phyloP scores from a whole-genome alignment of 768 basidiomycete species.

The Xerocomellus dryophilus region DNA sequence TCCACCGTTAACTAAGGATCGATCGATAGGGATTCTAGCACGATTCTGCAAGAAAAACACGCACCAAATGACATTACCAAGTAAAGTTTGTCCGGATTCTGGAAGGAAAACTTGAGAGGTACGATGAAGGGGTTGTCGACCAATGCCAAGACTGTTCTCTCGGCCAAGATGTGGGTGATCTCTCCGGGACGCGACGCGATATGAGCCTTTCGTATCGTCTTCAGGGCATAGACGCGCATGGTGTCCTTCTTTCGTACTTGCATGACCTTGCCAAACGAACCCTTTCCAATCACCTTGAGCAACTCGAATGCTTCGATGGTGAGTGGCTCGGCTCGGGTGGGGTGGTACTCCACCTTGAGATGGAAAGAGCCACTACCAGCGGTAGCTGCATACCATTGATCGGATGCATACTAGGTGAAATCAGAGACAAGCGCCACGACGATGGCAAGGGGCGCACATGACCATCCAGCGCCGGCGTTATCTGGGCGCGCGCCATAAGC shows the following conservation, averaged over 20 bases:
- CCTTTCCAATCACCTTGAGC: slow-evolving; percentile 97
- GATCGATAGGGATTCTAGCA: background rate
- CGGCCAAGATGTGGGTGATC: slow-evolving; percentile 96
- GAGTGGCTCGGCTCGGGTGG: slow-evolving; percentile 74
- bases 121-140: slow-evolving; percentile 99
- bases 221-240: slow-evolving; percentile 93
- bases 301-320: slow-evolving; percentile 98
- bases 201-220: slow-evolving; percentile 97
- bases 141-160: slow-evolving; percentile 92
- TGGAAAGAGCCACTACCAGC: slow-evolving; percentile 91
- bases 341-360: slow-evolving; percentile 92
- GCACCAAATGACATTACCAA: slow-evolving; percentile 93
- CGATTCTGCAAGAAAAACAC: slow-evolving; percentile 21
- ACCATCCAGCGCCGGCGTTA: slow-evolving; percentile 78
- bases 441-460: slow-evolving; percentile 47
- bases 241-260: slow-evolving; percentile 99
- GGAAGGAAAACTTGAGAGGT: slow-evolving; percentile 98
- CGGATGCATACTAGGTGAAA: slow-evolving; percentile 63
- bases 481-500: slow-evolving; percentile 88
- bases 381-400: slow-evolving; percentile 86
- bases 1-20: slow-evolving; percentile 80
- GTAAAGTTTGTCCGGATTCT: slow-evolving; percentile 95
- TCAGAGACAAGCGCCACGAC: background rate
- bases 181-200: slow-evolving; percentile 95
- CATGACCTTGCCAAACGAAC: slow-evolving; percentile 98